Evolutionary conservation across 2,329 filamentous ascomycete species (phyloP).

Genomic region (Colletotrichum sp.): DNA sequence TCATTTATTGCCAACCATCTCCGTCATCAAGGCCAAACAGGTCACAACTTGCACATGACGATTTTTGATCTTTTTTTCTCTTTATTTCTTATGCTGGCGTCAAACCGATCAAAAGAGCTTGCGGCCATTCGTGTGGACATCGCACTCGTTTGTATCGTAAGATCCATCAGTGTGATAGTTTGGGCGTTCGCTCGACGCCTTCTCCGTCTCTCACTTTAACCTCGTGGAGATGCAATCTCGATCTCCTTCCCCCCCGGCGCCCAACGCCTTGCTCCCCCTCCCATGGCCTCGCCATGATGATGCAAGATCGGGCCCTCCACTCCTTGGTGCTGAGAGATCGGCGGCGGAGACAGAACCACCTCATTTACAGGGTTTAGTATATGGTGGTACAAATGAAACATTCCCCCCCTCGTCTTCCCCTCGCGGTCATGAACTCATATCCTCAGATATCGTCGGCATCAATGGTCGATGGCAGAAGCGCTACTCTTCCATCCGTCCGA

Average conservation of each 20-base stretch:
- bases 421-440: constrained; percentile 26
- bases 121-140: constrained; percentile 7
- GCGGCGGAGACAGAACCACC: constrained; percentile 67
- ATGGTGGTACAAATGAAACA: constrained; percentile 57
- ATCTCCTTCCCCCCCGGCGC: constrained; percentile 3
- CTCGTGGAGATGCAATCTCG: constrained; percentile 63
- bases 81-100: constrained; percentile 13
- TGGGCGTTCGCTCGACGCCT: constrained; percentile 67
- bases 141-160: constrained; percentile 18
- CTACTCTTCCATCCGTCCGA: constrained; percentile 94
- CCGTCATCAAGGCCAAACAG: constrained; percentile 1
- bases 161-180: constrained; percentile 34
- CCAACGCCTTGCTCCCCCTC: constrained; percentile 11
- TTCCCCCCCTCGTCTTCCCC: constrained; percentile 29
- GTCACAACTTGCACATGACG: constrained; percentile 9
- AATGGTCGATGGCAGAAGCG: background rate
- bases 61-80: constrained; percentile 12
- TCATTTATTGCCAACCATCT: background rate
- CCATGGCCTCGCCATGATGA: constrained; percentile 9
- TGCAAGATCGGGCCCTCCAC: constrained; percentile 53
- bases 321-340: constrained; percentile 72
- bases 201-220: constrained; percentile 72
- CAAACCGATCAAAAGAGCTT: constrained; percentile 13
- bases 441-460: constrained; percentile 22
- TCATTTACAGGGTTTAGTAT: constrained; percentile 47